phyloP scores from a whole-genome alignment of 2,329 filamentous ascomycete genomes.

The Diaporthe caulivora region DNA sequence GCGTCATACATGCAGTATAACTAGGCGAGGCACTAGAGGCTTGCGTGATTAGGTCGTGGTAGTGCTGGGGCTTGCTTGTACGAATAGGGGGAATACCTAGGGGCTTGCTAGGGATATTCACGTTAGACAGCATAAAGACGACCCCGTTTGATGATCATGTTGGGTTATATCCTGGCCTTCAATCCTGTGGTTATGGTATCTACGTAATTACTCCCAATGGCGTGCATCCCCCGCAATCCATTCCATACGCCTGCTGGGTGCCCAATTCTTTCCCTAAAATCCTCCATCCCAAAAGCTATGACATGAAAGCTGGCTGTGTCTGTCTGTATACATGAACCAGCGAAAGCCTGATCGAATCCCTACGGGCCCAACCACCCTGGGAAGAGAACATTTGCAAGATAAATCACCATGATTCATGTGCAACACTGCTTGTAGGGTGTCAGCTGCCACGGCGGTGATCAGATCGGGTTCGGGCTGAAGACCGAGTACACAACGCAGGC shows the following conservation, averaged over 20 bases:
- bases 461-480: background rate
- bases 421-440: background rate
- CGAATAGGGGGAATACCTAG: slow-evolving; percentile 40
- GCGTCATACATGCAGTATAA: slow-evolving; percentile 99
- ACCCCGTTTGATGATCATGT: slow-evolving; percentile 21
- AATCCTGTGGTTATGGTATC: slow-evolving; percentile 22
- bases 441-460: background rate
- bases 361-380: background rate
- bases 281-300: background rate
- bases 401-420: slow-evolving; percentile 4
- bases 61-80: slow-evolving; percentile 40
- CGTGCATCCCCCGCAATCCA: background rate
- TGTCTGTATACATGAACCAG: background rate
- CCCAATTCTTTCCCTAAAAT: background rate
- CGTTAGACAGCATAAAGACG: slow-evolving; percentile 39
- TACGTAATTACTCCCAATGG: slow-evolving; percentile 19
- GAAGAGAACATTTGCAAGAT: background rate
- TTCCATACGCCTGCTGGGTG: slow-evolving; percentile 7
- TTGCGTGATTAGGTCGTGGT: slow-evolving; percentile 26
- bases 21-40: slow-evolving; percentile 60
- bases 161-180: slow-evolving; percentile 26
- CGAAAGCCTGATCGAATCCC: background rate
- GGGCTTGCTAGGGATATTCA: slow-evolving; percentile 37
- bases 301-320: slow-evolving; percentile 3
- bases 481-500: background rate